Percentiles rank a stretch among this genome's conserved stretches.
These are phyloP conservation scores for Termitomyces titanicus DNA, from an alignment of 768 basidiomycete species.

Conservation along the genomic window DNA sequence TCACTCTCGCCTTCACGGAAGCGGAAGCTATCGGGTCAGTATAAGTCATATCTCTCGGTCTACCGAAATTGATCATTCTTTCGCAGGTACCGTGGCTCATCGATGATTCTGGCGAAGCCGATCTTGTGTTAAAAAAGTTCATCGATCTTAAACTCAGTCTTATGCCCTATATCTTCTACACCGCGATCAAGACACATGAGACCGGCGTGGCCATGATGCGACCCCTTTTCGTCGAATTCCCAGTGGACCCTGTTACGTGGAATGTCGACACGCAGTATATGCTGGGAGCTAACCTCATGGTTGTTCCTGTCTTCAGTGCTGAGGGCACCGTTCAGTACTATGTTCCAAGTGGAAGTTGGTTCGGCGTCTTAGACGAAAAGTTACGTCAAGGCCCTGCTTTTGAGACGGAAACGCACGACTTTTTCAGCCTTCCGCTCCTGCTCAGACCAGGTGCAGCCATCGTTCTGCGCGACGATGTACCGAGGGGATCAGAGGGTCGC, in stretches of 20 bases:
- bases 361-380: constrained; percentile 24
- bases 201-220: constrained; percentile 32
- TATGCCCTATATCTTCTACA: constrained; percentile 41
- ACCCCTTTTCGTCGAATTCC: constrained; percentile 31
- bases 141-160: constrained; percentile 39
- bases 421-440: constrained; percentile 25
- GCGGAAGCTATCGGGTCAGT: constrained; percentile 40
- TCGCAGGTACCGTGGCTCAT: constrained; percentile 40
- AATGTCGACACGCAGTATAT: constrained; percentile 31
- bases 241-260: constrained; percentile 27
- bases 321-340: constrained; percentile 26
- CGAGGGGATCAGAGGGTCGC: constrained; percentile 5
- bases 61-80: not conserved
- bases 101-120: constrained; percentile 33
- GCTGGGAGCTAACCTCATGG: constrained; percentile 26
- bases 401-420: constrained; percentile 24
- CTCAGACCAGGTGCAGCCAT: constrained; percentile 26
- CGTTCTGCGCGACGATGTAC: constrained; percentile 16
- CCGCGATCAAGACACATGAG: constrained; percentile 26
- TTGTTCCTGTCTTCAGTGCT: constrained; percentile 27
- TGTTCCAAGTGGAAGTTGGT: constrained; percentile 28
- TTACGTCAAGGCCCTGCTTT: constrained; percentile 22
- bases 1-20: constrained; percentile 45
- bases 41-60: not conserved
- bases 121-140: constrained; percentile 33